Conservation (phyloP, 129 eudicot species). For the Artemisia annua region DNA sequence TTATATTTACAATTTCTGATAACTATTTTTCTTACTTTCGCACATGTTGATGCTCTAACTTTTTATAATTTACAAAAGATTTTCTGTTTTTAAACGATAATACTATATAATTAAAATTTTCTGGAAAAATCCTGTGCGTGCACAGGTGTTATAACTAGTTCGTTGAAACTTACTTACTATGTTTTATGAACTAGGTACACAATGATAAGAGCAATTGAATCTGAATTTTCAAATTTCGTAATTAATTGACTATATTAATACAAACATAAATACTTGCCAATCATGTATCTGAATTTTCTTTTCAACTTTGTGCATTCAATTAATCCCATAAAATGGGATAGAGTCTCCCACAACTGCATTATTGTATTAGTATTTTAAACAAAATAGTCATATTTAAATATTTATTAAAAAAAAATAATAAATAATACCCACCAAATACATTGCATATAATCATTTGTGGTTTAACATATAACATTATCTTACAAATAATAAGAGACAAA, state of each 20-base stretch:
- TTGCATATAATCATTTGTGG: slow-evolving; percentile 28
- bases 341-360: slow-evolving; percentile 13
- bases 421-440: slow-evolving; percentile 20
- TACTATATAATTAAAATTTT: too few relatives aligned
- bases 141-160: too few relatives aligned
- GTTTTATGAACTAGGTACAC: too few relatives aligned
- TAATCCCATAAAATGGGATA: not conserved
- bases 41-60: too few relatives aligned
- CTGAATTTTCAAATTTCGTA: not conserved
- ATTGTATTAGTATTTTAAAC: not conserved
- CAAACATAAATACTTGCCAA: slow-evolving; percentile 2
- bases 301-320: not conserved
- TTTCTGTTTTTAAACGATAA: too few relatives aligned
- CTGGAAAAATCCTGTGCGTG: too few relatives aligned
- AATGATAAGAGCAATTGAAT: not conserved
- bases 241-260: not conserved
- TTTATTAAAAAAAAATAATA: not conserved
- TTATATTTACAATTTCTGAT: too few relatives aligned
- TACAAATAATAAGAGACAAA: slow-evolving; percentile 2
- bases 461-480: slow-evolving; percentile 28
- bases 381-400: slow-evolving; percentile 16
- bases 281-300: slow-evolving; percentile 15
- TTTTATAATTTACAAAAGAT: too few relatives aligned
- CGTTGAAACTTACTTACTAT: too few relatives aligned
- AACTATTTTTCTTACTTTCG: too few relatives aligned